A percentile compares a stretch with the other conserved stretches of the same genome.
These are phyloP conservation scores for Agrocybe pediades DNA, from an alignment of 768 basidiomycete species.

Conservation along the genomic window DNA sequence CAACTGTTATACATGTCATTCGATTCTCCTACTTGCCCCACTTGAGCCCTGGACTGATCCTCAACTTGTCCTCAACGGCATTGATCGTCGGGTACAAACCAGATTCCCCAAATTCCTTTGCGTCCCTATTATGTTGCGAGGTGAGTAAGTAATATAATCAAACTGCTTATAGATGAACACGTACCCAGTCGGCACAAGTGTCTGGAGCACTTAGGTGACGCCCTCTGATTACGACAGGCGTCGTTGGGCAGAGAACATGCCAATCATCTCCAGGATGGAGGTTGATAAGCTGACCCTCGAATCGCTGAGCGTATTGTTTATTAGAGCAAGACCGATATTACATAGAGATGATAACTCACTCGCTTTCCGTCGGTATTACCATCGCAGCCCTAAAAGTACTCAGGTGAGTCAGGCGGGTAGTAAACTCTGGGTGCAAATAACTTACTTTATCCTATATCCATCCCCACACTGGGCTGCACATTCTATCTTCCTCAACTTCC, in stretches of 20 bases:
- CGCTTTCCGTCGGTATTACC: conserved; percentile 1
- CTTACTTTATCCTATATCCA: conserved; percentile 14
- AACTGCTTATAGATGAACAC: not conserved
- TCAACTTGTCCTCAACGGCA: not conserved
- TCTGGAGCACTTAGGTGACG: not conserved
- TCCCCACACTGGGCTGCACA: conserved; percentile 15
- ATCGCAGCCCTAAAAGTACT: not conserved
- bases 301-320: conserved; percentile 4
- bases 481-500: conserved; percentile 14
- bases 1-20: too few species aligned
- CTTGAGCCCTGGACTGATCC: too few species aligned
- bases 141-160: not conserved
- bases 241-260: conserved; percentile 13
- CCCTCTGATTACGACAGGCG: not conserved
- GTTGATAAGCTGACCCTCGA: conserved; percentile 12
- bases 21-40: too few species aligned
- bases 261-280: conserved; percentile 10
- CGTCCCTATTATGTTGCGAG: not conserved
- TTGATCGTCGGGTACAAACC: not conserved
- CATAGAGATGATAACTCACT: not conserved
- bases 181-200: not conserved
- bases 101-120: not conserved
- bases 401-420: not conserved
- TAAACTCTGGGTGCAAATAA: too few species aligned
- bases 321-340: not conserved